Evolutionary conservation across 2,329 filamentous ascomycete genomes (phyloP).

Genomic region (Ilyonectria sp.): DNA sequence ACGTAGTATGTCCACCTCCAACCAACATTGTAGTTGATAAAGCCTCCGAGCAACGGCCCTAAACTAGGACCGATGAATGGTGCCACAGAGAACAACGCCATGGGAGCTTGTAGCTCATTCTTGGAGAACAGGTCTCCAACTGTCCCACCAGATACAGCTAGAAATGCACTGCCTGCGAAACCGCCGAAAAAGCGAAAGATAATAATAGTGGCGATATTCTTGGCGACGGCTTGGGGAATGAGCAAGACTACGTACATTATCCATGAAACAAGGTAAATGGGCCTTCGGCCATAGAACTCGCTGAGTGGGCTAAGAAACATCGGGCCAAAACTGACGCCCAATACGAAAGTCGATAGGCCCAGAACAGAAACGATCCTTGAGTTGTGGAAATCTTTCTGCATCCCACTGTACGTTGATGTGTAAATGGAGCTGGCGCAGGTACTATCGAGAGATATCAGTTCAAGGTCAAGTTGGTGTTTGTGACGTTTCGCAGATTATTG

Average conservation of each 20-base stretch:
- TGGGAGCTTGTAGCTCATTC: slow-evolving; percentile 80
- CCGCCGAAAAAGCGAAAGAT: slow-evolving; percentile 84
- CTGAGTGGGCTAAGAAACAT: slow-evolving; percentile 75
- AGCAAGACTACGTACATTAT: slow-evolving; percentile 83
- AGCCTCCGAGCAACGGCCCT: slow-evolving; percentile 79
- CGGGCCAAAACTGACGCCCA: slow-evolving; percentile 77
- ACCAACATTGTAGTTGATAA: slow-evolving; percentile 81
- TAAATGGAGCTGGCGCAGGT: slow-evolving; percentile 93
- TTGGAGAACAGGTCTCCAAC: slow-evolving; percentile 84
- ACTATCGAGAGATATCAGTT: slow-evolving; percentile 56
- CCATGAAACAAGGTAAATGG: slow-evolving; percentile 85
- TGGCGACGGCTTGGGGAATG: slow-evolving; percentile 85
- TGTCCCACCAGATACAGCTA: slow-evolving; percentile 85
- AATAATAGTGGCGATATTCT: slow-evolving; percentile 85
- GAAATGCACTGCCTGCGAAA: slow-evolving; percentile 77
- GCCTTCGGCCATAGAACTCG: slow-evolving; percentile 86
- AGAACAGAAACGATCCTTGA: slow-evolving; percentile 82
- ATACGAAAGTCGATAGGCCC: slow-evolving; percentile 86
- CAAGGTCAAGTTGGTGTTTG: no score
- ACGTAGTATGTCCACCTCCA: slow-evolving; percentile 92
- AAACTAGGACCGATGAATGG: slow-evolving; percentile 74
- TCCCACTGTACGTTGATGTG: slow-evolving; percentile 85
- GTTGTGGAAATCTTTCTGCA: slow-evolving; percentile 81
- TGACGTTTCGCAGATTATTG: no score
- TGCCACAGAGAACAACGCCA: slow-evolving; percentile 82